These are phyloP conservation scores for Trichoderma brevicompactum DNA, from an alignment of 2,329 filamentous ascomycete genomes.

Conservation along the genomic window DNA sequence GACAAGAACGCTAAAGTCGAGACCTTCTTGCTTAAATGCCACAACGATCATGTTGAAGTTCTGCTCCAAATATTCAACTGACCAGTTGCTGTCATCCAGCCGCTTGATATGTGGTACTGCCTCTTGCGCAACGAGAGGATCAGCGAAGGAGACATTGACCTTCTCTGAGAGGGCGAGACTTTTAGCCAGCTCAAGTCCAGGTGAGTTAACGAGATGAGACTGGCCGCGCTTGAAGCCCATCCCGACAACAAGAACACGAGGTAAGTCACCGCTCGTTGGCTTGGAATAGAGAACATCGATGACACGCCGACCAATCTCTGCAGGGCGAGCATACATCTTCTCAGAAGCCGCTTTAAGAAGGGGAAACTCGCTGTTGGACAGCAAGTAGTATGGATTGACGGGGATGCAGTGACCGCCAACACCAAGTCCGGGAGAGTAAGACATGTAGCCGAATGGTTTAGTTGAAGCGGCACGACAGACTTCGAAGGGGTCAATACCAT, in stretches of 20 bases:
- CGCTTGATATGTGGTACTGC: conserved; percentile 47
- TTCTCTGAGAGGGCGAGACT: conserved; percentile 43
- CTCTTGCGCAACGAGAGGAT: conserved; percentile 50
- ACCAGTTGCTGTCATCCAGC: conserved; percentile 47
- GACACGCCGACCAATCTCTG: conserved; percentile 44
- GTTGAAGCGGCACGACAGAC: conserved; percentile 54
- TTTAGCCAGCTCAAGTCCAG: conserved; percentile 49
- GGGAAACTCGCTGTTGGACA: conserved; percentile 53
- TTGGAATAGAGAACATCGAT: conserved; percentile 39
- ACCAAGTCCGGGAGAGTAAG: conserved; percentile 52
- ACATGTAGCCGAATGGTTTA: conserved; percentile 58
- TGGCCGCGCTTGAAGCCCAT: conserved; percentile 58
- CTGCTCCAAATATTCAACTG: conserved; percentile 40
- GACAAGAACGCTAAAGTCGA: conserved; percentile 48
- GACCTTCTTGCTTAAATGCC: conserved; percentile 47
- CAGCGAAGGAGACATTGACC: conserved; percentile 50
- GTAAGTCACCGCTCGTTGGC: conserved; percentile 27
- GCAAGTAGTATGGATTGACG: conserved; percentile 58
- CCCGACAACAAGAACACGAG: conserved; percentile 50
- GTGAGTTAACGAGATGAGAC: conserved; percentile 52
- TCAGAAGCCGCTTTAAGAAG: conserved; percentile 51
- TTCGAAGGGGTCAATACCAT: conserved; percentile 56
- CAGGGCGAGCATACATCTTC: conserved; percentile 50
- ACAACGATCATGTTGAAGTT: conserved; percentile 51
- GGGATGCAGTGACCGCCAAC: conserved; percentile 63